phyloP scores from a whole-genome alignment of 495 filamentous ascomycete genomes.

The Neurospora sp. region DNA sequence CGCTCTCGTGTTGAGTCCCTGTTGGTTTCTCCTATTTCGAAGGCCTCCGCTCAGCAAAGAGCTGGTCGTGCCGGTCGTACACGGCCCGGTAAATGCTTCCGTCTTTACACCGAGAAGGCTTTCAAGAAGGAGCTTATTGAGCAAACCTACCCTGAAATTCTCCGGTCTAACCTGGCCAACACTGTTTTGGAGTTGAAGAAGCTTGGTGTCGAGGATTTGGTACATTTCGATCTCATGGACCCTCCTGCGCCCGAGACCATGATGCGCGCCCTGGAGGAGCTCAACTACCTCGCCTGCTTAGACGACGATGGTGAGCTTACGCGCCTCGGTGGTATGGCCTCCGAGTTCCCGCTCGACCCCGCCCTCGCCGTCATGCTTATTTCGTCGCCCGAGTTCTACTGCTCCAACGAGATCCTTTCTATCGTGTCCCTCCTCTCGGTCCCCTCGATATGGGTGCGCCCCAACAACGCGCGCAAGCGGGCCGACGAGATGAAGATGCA shows the following conservation, averaged over 20 bases:
- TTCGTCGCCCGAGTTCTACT: conserved; percentile 93
- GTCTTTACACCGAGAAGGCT: conserved; percentile 87
- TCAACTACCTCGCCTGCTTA: conserved; percentile 93
- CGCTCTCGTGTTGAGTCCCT: conserved; percentile 93
- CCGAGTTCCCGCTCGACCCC: conserved; percentile 93
- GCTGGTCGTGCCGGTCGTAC: conserved; percentile 99
- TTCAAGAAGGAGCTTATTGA: conserved; percentile 98
- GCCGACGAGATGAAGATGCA: conserved; percentile 95
- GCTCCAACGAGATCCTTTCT: conserved; percentile 95
- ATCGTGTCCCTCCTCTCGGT: conserved; percentile 91
- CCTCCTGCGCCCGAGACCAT: conserved; percentile 96
- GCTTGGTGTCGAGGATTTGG: conserved; percentile 86
- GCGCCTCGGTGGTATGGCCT: conserved; percentile 71
- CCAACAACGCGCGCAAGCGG: conserved; percentile 70
- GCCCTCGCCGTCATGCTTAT: conserved; percentile 97
- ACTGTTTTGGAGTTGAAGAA: conserved; percentile 98
- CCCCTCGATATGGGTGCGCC: conserved; percentile 87
- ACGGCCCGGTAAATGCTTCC: conserved; percentile 93
- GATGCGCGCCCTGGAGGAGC: conserved; percentile 95
- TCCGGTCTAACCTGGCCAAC: conserved; percentile 85
- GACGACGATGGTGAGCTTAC: conserved; percentile 95
- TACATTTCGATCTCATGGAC: conserved; percentile 98
- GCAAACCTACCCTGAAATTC: conserved; percentile 90
- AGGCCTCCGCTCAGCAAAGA: conserved; percentile 95
- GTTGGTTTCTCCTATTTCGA: conserved; percentile 91